A percentile compares a stretch with the other conserved stretches of the same genome.
phyloP scores from a whole-genome alignment of 169 alveolate species.

The Eimeria praecox region DNA sequence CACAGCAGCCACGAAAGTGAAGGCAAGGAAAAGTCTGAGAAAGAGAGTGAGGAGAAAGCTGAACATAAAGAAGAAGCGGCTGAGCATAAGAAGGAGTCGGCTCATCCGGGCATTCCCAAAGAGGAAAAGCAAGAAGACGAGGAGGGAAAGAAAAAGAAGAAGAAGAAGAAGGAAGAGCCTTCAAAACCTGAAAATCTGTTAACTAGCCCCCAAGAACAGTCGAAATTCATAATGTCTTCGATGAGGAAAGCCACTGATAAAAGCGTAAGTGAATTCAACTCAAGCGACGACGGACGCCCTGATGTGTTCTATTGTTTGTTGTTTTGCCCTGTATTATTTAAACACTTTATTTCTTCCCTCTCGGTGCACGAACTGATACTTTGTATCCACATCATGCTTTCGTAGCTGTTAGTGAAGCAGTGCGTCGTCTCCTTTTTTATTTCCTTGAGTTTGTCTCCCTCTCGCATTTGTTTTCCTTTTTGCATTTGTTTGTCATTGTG shows the following conservation, averaged over 20 bases:
- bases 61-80: neutral
- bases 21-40: neutral
- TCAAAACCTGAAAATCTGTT: conserved; percentile 25
- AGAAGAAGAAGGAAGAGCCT: neutral
- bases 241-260: neutral
- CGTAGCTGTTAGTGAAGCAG: too few species aligned
- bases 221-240: conserved; percentile 15
- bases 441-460: neutral
- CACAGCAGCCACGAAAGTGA: neutral
- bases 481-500: neutral
- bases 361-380: too few species aligned
- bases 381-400: too few species aligned
- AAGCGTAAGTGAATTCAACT: neutral
- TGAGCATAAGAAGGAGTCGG: neutral
- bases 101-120: neutral
- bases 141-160: neutral
- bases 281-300: neutral
- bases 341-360: neutral
- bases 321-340: neutral
- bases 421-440: neutral
- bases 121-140: neutral
- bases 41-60: neutral
- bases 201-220: conserved; percentile 48
- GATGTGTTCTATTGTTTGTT: neutral
- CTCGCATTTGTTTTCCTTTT: neutral